These are phyloP conservation scores for Escovopsis sp. DNA, from an alignment of 2,329 filamentous ascomycete genomes.

Conservation along the genomic window DNA sequence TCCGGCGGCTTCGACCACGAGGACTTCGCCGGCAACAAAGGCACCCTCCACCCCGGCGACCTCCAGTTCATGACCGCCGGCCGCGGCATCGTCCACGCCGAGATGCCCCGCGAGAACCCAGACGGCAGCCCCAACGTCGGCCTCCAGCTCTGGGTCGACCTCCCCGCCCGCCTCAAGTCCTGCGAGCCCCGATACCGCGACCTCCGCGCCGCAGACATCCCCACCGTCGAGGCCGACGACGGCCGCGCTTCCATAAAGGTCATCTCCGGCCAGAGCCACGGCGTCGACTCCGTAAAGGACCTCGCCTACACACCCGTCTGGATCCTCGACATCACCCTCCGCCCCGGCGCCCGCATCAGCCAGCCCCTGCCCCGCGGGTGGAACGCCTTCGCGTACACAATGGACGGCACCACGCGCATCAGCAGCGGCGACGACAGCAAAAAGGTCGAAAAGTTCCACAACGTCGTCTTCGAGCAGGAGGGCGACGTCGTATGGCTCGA, in stretches of 20 bases:
- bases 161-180: slow-evolving; percentile 66
- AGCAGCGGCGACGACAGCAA: slow-evolving; percentile 36
- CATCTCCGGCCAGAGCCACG: slow-evolving; percentile 73
- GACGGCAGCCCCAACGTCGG: slow-evolving; percentile 71
- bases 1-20: slow-evolving; percentile 77
- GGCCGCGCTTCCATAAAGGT: slow-evolving; percentile 72
- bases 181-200: slow-evolving; percentile 92
- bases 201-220: slow-evolving; percentile 65
- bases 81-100: slow-evolving; percentile 80
- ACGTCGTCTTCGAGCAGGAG: slow-evolving; percentile 70
- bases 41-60: slow-evolving; percentile 75
- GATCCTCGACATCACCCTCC: slow-evolving; percentile 71
- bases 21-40: slow-evolving; percentile 75
- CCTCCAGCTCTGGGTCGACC: slow-evolving; percentile 90
- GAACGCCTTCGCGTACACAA: slow-evolving; percentile 80
- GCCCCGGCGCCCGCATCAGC: slow-evolving; percentile 61
- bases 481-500: slow-evolving; percentile 63
- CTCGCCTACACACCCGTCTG: slow-evolving; percentile 96
- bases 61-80: slow-evolving; percentile 98
- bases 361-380: slow-evolving; percentile 67
- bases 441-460: slow-evolving; percentile 59
- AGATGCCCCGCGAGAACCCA: slow-evolving; percentile 73
- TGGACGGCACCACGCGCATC: slow-evolving; percentile 58
- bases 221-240: slow-evolving; percentile 53
- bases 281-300: slow-evolving; percentile 75